phyloP scores from a whole-genome alignment of 495 filamentous ascomycete species.

The Lepraria neglecta region DNA sequence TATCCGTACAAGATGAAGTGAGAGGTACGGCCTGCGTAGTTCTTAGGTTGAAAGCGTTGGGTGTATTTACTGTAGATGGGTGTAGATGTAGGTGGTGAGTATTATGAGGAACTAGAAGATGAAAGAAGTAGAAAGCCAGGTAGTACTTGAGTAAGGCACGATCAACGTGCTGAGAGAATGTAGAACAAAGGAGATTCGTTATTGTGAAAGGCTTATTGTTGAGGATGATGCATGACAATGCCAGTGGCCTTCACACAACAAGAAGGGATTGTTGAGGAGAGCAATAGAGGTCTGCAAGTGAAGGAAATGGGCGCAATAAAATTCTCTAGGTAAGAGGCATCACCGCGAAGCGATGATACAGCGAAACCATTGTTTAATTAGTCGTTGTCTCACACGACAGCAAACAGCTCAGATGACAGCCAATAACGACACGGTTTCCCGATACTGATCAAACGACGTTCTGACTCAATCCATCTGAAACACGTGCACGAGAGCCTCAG shows the following conservation, averaged over 20 bases:
- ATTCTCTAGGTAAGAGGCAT: neutral
- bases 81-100: neutral
- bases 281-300: neutral
- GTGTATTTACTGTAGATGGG: neutral
- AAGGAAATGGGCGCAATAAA: neutral
- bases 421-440: neutral
- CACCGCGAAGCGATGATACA: neutral
- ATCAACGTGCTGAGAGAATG: constrained; percentile 19
- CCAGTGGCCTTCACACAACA: constrained; percentile 10
- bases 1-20: constrained; percentile 5
- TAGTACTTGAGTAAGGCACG: constrained; percentile 6
- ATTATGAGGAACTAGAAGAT: neutral
- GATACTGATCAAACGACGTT: constrained; percentile 9
- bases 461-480: neutral
- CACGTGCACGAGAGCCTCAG: neutral
- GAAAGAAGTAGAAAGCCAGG: constrained; percentile 1
- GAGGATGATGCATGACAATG: constrained; percentile 7
- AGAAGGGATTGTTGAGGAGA: neutral
- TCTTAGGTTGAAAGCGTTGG: neutral
- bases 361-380: neutral
- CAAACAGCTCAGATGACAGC: neutral
- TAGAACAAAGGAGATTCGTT: constrained; percentile 9
- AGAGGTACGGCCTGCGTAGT: constrained; percentile 13
- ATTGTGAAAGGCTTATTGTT: neutral
- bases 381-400: neutral